Evolutionary conservation across 1,284 basidiomycete genomes (phyloP).

Genomic region (Fomes fomentarius): DNA sequence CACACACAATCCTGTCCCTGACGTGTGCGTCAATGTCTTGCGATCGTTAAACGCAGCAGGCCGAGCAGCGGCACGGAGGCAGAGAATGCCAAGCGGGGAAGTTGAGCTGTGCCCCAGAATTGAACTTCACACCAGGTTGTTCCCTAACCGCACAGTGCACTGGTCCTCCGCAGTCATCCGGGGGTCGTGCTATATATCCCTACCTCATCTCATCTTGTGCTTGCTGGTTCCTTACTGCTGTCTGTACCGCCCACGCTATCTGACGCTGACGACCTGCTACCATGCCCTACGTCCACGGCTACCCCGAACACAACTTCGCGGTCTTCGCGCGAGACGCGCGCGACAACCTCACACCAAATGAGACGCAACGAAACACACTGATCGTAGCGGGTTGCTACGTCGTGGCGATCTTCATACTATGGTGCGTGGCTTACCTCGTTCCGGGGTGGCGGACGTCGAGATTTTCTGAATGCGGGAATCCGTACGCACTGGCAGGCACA

Average conservation of each 20-base stretch:
- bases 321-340: conserved; percentile 40
- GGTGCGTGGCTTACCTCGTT: conserved; percentile 46
- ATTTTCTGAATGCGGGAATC: background rate
- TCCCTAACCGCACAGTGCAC: conserved; percentile 1
- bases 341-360: conserved; percentile 59
- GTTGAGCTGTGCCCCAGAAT: conserved; percentile 2
- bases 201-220: background rate
- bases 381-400: conserved; percentile 80
- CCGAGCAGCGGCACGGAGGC: background rate
- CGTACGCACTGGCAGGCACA: no score
- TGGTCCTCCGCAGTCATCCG: conserved; percentile 14
- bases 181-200: background rate
- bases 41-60: background rate
- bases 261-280: conserved; percentile 24
- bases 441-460: background rate
- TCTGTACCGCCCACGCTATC: conserved; percentile 6
- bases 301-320: conserved; percentile 31
- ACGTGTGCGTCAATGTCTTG: background rate
- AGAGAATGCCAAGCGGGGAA: conserved; percentile 9
- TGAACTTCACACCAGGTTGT: background rate
- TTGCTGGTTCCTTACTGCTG: conserved; percentile 6
- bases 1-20: background rate
- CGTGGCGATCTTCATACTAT: conserved; percentile 72
- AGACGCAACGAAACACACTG: conserved; percentile 75
- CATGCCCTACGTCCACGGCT: conserved; percentile 25